Conservation (phyloP, 2,329 filamentous ascomycete species). For the Exophiala bonariae region DNA sequence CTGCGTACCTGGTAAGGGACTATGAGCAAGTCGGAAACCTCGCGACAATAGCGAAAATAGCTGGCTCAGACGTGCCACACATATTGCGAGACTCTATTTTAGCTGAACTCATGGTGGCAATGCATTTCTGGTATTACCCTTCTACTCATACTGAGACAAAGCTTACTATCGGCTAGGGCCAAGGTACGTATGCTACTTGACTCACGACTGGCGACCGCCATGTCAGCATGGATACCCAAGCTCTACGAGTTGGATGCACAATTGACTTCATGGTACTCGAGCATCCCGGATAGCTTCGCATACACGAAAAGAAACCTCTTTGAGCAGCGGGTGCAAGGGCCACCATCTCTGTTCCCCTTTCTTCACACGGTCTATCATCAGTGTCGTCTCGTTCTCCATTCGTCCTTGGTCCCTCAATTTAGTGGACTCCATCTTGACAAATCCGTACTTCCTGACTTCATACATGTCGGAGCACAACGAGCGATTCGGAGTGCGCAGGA, state of each 20-base stretch:
- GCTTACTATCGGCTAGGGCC: background rate
- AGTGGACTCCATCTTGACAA: conserved; percentile 5
- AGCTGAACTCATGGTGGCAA: conserved; percentile 11
- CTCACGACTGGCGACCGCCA: too few species aligned
- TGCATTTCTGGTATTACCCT: conserved; percentile 5
- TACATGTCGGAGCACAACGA: conserved; percentile 2
- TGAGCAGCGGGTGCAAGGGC: conserved; percentile 6
- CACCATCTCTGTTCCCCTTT: conserved; percentile 7
- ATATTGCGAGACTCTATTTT: conserved; percentile 7
- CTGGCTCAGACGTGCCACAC: background rate
- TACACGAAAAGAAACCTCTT: conserved; percentile 11
- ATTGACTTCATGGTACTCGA: conserved; percentile 1
- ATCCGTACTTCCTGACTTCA: conserved; percentile 4
- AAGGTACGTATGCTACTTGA: conserved; percentile 5
- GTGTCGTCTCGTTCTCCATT: conserved; percentile 12
- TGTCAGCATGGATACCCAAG: conserved; percentile 1
- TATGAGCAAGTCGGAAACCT: background rate
- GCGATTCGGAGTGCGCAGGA: conserved; percentile 9
- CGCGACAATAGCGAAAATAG: background rate
- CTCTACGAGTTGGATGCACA: conserved; percentile 10
- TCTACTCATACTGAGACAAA: background rate
- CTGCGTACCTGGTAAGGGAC: background rate
- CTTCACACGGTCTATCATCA: conserved; percentile 13
- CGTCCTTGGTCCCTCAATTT: conserved; percentile 11
- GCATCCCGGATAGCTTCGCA: background rate